These are phyloP conservation scores for Lipomyces kockii DNA, from an alignment of 805 yeast species.

Conservation along the genomic window DNA sequence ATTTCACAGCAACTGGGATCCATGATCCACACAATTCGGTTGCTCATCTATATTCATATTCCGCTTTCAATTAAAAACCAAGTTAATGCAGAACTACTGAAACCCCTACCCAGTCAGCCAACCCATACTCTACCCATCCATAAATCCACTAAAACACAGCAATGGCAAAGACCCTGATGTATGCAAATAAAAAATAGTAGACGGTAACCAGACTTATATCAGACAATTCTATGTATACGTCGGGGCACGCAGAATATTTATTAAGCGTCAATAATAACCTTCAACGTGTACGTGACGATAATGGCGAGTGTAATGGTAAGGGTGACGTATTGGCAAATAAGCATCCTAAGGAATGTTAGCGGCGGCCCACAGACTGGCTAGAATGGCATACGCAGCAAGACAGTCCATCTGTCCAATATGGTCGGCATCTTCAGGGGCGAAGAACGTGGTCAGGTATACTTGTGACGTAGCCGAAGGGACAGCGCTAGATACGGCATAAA, in stretches of 20 bases:
- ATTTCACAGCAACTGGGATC: too few relatives aligned
- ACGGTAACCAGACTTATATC: background rate
- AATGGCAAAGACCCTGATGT: too few relatives aligned
- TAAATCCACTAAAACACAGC: too few relatives aligned
- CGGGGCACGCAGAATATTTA: too few relatives aligned
- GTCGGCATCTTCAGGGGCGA: constrained; percentile 66
- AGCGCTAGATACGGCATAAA: constrained; percentile 73
- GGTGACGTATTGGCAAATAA: constrained; percentile 73
- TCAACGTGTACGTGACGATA: constrained; percentile 66
- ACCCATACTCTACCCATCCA: too few relatives aligned
- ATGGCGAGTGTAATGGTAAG: constrained; percentile 75
- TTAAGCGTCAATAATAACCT: constrained; percentile 40
- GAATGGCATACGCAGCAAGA: constrained; percentile 60
- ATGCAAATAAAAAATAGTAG: background rate
- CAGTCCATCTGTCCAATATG: constrained; percentile 71
- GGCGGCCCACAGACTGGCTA: background rate
- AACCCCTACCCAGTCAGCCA: too few relatives aligned
- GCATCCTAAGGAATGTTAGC: constrained; percentile 26
- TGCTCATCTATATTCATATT: too few relatives aligned
- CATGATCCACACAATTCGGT: too few relatives aligned
- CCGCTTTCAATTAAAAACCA: too few relatives aligned
- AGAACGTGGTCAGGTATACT: constrained; percentile 86
- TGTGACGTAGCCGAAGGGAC: constrained; percentile 89
- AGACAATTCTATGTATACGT: background rate
- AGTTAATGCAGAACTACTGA: too few relatives aligned